Evolutionary conservation across 345 rosid species (phyloP).

Genomic region (Tarenaya hassleriana): DNA sequence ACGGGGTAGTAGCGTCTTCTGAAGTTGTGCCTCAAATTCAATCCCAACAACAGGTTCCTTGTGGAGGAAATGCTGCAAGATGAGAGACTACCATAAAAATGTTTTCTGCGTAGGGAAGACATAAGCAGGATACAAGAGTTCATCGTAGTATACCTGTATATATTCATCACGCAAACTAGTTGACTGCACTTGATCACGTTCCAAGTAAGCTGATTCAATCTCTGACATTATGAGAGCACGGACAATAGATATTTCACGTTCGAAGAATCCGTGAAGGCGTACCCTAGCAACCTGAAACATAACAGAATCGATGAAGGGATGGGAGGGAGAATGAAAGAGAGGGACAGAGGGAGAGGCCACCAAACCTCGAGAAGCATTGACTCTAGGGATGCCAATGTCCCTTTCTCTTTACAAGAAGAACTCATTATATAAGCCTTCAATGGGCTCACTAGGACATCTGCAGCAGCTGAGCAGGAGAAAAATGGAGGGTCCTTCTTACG

Average conservation of each 20-base stretch:
- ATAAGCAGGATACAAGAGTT: slow-evolving; percentile 3
- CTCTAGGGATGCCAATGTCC: slow-evolving; percentile 70
- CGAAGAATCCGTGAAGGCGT: slow-evolving; percentile 86
- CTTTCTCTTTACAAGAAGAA: slow-evolving; percentile 77
- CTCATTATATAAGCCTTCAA: slow-evolving; percentile 74
- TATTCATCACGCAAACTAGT: slow-evolving; percentile 81
- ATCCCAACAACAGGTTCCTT: slow-evolving; percentile 84
- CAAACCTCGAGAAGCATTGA: slow-evolving; percentile 83
- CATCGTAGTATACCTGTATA: slow-evolving; percentile 50
- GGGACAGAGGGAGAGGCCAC: slow-evolving; percentile 16
- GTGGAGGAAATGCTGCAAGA: slow-evolving; percentile 65
- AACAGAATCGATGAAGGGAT: slow-evolving; percentile 14
- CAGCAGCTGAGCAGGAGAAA: slow-evolving; percentile 82
- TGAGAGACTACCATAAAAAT: slow-evolving; percentile 5
- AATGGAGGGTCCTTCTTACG: slow-evolving; percentile 73
- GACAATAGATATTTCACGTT: slow-evolving; percentile 75
- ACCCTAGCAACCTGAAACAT: slow-evolving; percentile 74
- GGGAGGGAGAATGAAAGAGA: slow-evolving; percentile 14
- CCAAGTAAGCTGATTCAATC: slow-evolving; percentile 92
- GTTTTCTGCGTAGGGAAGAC: slow-evolving; percentile 10
- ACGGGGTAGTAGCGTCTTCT: slow-evolving; percentile 80
- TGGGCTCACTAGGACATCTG: slow-evolving; percentile 68
- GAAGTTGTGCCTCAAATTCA: slow-evolving; percentile 85
- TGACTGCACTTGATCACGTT: slow-evolving; percentile 91
- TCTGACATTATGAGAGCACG: slow-evolving; percentile 78